These are phyloP conservation scores for Alternaria sp. DNA, from an alignment of 2,329 filamentous ascomycete genomes.

Conservation along the genomic window DNA sequence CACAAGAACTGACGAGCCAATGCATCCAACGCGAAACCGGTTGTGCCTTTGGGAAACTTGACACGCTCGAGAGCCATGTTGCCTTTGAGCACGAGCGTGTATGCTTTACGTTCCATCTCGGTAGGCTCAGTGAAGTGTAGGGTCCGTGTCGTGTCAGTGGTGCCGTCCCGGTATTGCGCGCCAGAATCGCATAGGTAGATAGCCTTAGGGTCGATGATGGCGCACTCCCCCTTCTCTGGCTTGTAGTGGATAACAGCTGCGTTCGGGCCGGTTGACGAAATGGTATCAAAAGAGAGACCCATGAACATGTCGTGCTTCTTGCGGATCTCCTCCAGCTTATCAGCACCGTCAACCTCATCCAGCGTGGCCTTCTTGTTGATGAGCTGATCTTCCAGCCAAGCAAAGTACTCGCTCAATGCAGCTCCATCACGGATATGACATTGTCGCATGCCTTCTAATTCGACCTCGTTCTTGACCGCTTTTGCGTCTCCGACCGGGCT, in stretches of 20 bases:
- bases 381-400: slow-evolving; percentile 93
- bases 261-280: slow-evolving; percentile 92
- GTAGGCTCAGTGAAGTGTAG: slow-evolving; percentile 90
- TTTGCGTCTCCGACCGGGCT: slow-evolving; percentile 92
- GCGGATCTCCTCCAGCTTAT: slow-evolving; percentile 84
- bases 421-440: slow-evolving; percentile 95
- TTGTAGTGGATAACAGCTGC: slow-evolving; percentile 96
- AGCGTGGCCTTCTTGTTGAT: slow-evolving; percentile 74
- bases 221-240: slow-evolving; percentile 82
- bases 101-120: slow-evolving; percentile 83
- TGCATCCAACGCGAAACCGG: slow-evolving; percentile 87
- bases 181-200: slow-evolving; percentile 98
- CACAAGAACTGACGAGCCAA: slow-evolving; percentile 92
- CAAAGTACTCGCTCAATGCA: slow-evolving; percentile 90
- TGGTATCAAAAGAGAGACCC: slow-evolving; percentile 93
- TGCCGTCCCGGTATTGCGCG: slow-evolving; percentile 95
- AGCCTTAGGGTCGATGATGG: slow-evolving; percentile 81
- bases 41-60: slow-evolving; percentile 94
- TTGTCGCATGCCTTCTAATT: slow-evolving; percentile 90
- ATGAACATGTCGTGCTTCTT: slow-evolving; percentile 78
- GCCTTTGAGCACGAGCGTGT: slow-evolving; percentile 94
- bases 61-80: slow-evolving; percentile 87
- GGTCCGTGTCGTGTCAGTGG: slow-evolving; percentile 93
- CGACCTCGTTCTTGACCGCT: slow-evolving; percentile 90
- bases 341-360: slow-evolving; percentile 90